Evolutionary conservation across 352 stramenopile species (phyloP), one percentile per base, ranked within the genome.

Genomic region (Pythium pyrilobum): DNA sequence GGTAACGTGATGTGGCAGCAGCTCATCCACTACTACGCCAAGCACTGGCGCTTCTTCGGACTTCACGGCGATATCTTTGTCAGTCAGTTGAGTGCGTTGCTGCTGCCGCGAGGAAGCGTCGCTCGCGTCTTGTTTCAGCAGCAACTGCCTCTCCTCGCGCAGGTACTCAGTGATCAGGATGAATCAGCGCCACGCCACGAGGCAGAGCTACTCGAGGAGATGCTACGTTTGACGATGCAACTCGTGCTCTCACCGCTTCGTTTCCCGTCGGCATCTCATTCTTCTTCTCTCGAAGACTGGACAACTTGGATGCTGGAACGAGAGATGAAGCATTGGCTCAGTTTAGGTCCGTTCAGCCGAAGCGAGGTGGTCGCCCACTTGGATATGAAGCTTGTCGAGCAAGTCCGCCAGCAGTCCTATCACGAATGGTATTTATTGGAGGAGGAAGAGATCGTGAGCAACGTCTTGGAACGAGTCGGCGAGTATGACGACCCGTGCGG

Each of bases 1-100:
- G 82, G 82, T 5, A 85, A 78, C 32, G 76, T 79, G 13, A 92
- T 92, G 82, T 72, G 79, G 58, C 79, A 90, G 42, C 82, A 92
- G 43, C 62, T 92, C 23, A 72, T 79, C 20, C 82, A 92, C 49
- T 92, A 90, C 44, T 76, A 86, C 60, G 85, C 79, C 9, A 88
- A 87, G 51, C 79, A 92, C 40, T 92, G 82, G 82, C 71, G 82
- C 11, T 89, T 76, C 51, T 85, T 75, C 43, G 82, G 82, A 13
- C 69, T 92, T 11, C 76, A 90, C 47, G 79, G 71, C 2, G 82
- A 92, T 51, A 34, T 90, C 36, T 92, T 87, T 27, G 29, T 89
- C 3, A 77, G 69, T 23, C 82, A 92, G 34, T 28, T 90, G 7
- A 74, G 67, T 18, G 72, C 77, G 4, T 56, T 74, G 15, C 27